Conservation (phyloP, 805 yeast species). For the Cyberlindnera subsufficiens region DNA sequence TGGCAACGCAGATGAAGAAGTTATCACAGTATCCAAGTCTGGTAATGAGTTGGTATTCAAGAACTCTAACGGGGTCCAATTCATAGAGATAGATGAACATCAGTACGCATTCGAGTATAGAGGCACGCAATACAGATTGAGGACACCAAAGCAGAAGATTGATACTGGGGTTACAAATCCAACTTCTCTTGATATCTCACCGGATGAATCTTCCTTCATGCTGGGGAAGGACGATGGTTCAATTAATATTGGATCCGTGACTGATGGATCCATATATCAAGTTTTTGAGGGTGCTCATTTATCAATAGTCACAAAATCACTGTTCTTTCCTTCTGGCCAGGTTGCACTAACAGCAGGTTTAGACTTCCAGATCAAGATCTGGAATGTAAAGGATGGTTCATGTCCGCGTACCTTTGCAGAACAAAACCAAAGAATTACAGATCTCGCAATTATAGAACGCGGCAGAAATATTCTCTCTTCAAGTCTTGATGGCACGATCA, state of each 20-base stretch:
- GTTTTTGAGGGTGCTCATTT: conserved; percentile 41
- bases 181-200: conserved; percentile 30
- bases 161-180: conserved; percentile 3
- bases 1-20: conserved; percentile 24
- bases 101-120: conserved; percentile 4
- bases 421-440: conserved; percentile 45
- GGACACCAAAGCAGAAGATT: conserved; percentile 5
- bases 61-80: conserved; percentile 9
- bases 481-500: conserved; percentile 48
- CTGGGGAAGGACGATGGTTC: conserved; percentile 32
- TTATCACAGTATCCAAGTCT: conserved; percentile 20
- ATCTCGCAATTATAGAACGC: conserved; percentile 45
- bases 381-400: conserved; percentile 46
- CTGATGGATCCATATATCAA: background rate
- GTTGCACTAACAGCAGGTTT: conserved; percentile 54
- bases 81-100: conserved; percentile 1
- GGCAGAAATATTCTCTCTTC: conserved; percentile 65
- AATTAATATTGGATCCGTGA: conserved; percentile 17
- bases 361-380: conserved; percentile 55
- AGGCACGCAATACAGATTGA: conserved; percentile 10
- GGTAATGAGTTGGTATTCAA: conserved; percentile 12
- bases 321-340: conserved; percentile 58
- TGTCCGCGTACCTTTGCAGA: conserved; percentile 46
- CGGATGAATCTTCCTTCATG: conserved; percentile 22
- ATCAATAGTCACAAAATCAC: conserved; percentile 35